phyloP scores from a whole-genome alignment of 2,329 filamentous ascomycete genomes.

The Diaporthe batatas region DNA sequence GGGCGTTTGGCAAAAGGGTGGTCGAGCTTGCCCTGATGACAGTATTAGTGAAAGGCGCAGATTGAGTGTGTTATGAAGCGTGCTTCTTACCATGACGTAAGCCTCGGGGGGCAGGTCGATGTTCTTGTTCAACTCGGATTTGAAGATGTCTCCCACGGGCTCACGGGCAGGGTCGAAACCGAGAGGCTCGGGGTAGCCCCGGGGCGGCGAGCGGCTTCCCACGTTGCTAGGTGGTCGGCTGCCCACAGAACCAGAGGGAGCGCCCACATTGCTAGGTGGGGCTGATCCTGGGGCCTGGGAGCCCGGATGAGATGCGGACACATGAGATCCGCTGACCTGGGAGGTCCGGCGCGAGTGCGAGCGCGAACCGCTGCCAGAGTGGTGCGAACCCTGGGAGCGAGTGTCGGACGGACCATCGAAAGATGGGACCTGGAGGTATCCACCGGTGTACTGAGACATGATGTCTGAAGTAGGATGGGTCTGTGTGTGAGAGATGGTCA shows the following conservation, averaged over 20 bases:
- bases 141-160: conserved; percentile 42
- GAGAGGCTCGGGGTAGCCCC: conserved; percentile 44
- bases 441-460: conserved; percentile 30
- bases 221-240: conserved; percentile 37
- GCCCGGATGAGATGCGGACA: conserved; percentile 22
- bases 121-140: conserved; percentile 53
- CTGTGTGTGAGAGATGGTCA: conserved; percentile 22
- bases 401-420: conserved; percentile 42
- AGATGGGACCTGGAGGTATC: conserved; percentile 28
- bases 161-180: conserved; percentile 60
- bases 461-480: not conserved
- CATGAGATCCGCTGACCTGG: conserved; percentile 27
- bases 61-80: not conserved
- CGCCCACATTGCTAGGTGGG: conserved; percentile 27
- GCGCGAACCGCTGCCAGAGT: conserved; percentile 20
- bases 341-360: conserved; percentile 32
- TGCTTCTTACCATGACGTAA: conserved; percentile 57
- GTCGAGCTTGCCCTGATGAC: conserved; percentile 45
- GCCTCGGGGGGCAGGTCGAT: conserved; percentile 72
- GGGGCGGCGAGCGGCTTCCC: conserved; percentile 28
- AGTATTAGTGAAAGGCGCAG: conserved; percentile 39
- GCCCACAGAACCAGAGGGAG: conserved; percentile 30
- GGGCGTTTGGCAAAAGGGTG: conserved; percentile 62
- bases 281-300: conserved; percentile 28
- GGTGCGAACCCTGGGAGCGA: conserved; percentile 36